Conservation (phyloP, 208 protist species). For the Crithidia bombi region DNA sequence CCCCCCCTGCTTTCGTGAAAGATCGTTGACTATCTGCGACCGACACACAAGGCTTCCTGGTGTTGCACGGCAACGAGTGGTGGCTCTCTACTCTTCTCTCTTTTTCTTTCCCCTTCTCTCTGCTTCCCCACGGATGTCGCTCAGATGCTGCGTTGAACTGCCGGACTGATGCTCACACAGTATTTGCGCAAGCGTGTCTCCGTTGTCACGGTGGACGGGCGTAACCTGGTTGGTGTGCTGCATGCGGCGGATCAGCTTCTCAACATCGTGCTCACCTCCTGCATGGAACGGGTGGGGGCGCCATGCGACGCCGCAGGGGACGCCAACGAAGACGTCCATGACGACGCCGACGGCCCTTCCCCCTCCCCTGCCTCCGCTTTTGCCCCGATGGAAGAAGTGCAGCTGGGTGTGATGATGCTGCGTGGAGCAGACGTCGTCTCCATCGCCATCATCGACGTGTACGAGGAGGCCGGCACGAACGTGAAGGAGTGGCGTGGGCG, state of each 20-base stretch:
- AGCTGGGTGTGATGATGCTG: constrained; percentile 73
- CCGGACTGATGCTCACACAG: constrained; percentile 51
- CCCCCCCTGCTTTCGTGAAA: no score
- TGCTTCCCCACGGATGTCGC: not conserved
- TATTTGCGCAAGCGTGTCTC: constrained; percentile 80
- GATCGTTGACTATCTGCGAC: no score
- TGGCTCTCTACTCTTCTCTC: constrained; percentile 1
- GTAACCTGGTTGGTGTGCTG: constrained; percentile 78
- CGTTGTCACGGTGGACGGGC: constrained; percentile 80
- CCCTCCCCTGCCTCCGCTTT: not conserved
- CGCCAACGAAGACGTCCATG: constrained; percentile 15
- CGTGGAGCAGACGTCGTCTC: constrained; percentile 76
- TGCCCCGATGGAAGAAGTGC: constrained; percentile 50
- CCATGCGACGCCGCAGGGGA: constrained; percentile 39
- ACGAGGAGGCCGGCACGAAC: constrained; percentile 75
- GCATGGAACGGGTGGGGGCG: constrained; percentile 65
- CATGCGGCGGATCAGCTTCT: constrained; percentile 83
- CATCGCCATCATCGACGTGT: constrained; percentile 68
- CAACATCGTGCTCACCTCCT: constrained; percentile 77
- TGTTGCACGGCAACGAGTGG: no score
- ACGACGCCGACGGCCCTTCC: not conserved
- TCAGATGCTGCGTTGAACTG: not conserved
- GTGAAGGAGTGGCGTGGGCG: constrained; percentile 45
- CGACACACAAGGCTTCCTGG: no score
- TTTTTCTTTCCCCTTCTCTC: constrained; percentile 8